Percentiles rank a stretch among this genome's conserved stretches.
Evolutionary conservation across 768 basidiomycete genomes (phyloP).

Genomic region (Pholiota microspora): DNA sequence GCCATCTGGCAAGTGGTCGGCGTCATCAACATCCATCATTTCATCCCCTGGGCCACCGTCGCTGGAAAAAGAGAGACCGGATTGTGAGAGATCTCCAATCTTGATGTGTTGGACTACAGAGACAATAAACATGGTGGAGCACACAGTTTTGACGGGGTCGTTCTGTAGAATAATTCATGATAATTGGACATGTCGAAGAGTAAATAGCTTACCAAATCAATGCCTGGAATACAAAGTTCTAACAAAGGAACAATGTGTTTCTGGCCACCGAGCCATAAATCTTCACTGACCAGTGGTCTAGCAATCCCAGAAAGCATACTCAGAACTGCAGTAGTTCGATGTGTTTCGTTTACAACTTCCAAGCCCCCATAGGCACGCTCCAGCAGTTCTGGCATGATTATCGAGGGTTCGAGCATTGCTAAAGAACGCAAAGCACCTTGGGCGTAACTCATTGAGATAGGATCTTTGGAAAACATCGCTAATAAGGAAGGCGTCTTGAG

Average conservation of each 20-base stretch:
- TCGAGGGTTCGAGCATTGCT: slow-evolving; percentile 74
- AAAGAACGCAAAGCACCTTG: slow-evolving; percentile 78
- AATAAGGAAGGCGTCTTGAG: slow-evolving; percentile 86
- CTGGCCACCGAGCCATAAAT: slow-evolving; percentile 81
- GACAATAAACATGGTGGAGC: slow-evolving; percentile 76
- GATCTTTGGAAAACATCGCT: slow-evolving; percentile 89
- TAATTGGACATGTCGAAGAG: background rate
- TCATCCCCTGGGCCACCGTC: slow-evolving; percentile 50
- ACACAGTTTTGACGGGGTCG: slow-evolving; percentile 78
- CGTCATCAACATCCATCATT: slow-evolving; percentile 50
- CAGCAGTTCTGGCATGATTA: slow-evolving; percentile 88
- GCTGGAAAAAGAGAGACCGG: slow-evolving; percentile 52
- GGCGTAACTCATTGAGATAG: slow-evolving; percentile 75
- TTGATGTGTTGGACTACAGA: slow-evolving; percentile 73
- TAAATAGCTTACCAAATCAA: slow-evolving; percentile 66
- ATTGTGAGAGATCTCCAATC: slow-evolving; percentile 71
- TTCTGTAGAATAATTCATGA: slow-evolving; percentile 43
- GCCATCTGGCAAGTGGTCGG: slow-evolving; percentile 52
- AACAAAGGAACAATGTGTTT: slow-evolving; percentile 86
- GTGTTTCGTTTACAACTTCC: slow-evolving; percentile 94
- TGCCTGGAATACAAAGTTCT: slow-evolving; percentile 87
- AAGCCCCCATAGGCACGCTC: slow-evolving; percentile 90
- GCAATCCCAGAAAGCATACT: slow-evolving; percentile 79
- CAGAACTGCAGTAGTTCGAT: slow-evolving; percentile 88
- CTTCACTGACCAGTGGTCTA: slow-evolving; percentile 73